phyloP scores from a whole-genome alignment of 306 rosid species.

The Cicer chorassanicum region DNA sequence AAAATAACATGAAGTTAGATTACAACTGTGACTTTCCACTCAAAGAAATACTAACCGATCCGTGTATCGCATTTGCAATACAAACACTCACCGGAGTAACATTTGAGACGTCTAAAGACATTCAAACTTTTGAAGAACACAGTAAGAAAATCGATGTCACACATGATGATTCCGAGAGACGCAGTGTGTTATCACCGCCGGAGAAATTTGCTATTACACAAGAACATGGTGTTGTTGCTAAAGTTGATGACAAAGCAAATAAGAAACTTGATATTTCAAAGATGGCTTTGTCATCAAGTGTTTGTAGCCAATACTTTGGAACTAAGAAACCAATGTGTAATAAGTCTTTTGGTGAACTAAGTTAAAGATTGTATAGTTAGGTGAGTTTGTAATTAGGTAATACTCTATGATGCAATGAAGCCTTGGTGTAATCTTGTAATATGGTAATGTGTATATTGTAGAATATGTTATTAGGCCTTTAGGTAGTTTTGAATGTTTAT shows the following conservation, averaged over 20 bases:
- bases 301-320: constrained; percentile 43
- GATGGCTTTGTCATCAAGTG: constrained; percentile 44
- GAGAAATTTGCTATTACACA: constrained; percentile 19
- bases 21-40: constrained; percentile 54
- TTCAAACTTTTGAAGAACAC: constrained; percentile 45
- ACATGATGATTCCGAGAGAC: constrained; percentile 23
- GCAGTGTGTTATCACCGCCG: constrained; percentile 36
- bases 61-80: constrained; percentile 92
- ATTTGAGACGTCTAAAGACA: constrained; percentile 49
- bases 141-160: constrained; percentile 33
- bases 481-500: constrained; percentile 37
- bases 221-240: constrained; percentile 37
- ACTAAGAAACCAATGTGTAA: constrained; percentile 45
- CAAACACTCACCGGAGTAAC: constrained; percentile 72
- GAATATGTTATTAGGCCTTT: constrained; percentile 32
- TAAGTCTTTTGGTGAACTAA: constrained; percentile 47
- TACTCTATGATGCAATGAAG: neutral
- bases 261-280: constrained; percentile 52
- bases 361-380: constrained; percentile 47
- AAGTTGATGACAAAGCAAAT: constrained; percentile 23
- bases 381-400: constrained; percentile 35
- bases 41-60: constrained; percentile 71
- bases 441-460: constrained; percentile 32
- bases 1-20: constrained; percentile 48
- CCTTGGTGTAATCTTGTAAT: constrained; percentile 32